phyloP scores from a whole-genome alignment of 352 stramenopile genomes.

The Phytophthora crassamura region DNA sequence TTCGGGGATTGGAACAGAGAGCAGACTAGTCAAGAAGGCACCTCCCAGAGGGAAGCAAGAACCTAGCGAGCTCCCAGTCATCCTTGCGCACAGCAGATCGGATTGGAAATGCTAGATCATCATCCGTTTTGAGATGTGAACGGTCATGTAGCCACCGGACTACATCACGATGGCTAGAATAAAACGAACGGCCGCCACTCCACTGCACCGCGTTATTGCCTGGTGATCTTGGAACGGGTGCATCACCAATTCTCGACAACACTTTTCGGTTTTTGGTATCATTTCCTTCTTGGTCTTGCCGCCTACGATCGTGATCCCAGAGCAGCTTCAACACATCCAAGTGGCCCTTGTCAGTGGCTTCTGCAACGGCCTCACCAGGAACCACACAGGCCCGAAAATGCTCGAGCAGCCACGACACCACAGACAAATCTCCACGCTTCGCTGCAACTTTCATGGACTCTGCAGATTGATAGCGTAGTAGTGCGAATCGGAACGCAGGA shows the following conservation, averaged over 20 bases:
- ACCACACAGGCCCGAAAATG: constrained; percentile 3
- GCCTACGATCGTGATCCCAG: background rate
- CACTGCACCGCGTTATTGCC: background rate
- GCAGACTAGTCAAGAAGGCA: constrained; percentile 4
- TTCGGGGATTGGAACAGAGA: background rate
- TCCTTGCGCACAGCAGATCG: background rate
- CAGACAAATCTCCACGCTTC: background rate
- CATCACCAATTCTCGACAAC: too few species aligned
- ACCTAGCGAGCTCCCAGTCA: background rate
- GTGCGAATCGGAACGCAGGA: background rate
- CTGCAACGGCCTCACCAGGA: background rate
- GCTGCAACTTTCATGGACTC: constrained; percentile 1
- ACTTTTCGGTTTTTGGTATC: background rate
- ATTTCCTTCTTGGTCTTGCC: background rate
- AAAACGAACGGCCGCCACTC: too few species aligned
- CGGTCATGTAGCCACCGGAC: background rate
- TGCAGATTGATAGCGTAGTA: constrained; percentile 3
- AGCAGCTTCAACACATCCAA: background rate
- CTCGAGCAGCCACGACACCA: background rate
- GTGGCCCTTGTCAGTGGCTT: background rate
- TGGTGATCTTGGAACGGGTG: too few species aligned
- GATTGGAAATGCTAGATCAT: background rate
- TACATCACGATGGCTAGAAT: too few species aligned
- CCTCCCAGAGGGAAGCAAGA: background rate
- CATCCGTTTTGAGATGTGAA: background rate